Evolutionary conservation across 2,329 filamentous ascomycete genomes (phyloP).

Genomic region (Rhinocladiella mackenziei): DNA sequence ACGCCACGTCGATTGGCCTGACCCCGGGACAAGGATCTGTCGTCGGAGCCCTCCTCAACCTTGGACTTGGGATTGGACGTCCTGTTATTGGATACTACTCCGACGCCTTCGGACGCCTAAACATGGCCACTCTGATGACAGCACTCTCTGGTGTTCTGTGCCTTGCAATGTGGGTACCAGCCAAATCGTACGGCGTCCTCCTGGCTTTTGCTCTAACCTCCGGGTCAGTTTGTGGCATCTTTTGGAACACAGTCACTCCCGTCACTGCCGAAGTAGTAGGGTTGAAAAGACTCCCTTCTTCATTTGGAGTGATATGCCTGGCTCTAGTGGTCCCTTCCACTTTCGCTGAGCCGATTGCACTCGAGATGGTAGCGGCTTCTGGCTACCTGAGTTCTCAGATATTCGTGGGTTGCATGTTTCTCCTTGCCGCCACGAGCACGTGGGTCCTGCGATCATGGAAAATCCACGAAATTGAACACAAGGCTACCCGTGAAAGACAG

Average conservation of each 20-base stretch:
- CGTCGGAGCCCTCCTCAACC: slow-evolving; percentile 44
- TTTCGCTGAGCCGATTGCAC: slow-evolving; percentile 26
- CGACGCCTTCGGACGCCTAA: slow-evolving; percentile 43
- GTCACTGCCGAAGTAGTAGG: slow-evolving; percentile 24
- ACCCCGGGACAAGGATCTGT: slow-evolving; percentile 37
- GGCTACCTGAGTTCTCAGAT: slow-evolving; percentile 24
- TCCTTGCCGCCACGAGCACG: slow-evolving; percentile 18
- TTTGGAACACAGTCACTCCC: slow-evolving; percentile 14
- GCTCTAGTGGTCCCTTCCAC: slow-evolving; percentile 21
- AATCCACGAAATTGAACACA: slow-evolving; percentile 22
- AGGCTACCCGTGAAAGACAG: slow-evolving; percentile 10
- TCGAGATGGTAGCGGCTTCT: slow-evolving; percentile 21
- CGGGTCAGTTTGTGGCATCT: slow-evolving; percentile 46
- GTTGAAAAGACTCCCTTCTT: slow-evolving; percentile 22
- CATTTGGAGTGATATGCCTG: slow-evolving; percentile 24
- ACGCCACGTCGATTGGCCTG: slow-evolving; percentile 43
- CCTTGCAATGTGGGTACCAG: slow-evolving; percentile 47
- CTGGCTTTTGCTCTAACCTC: slow-evolving; percentile 43
- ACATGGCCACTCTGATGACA: slow-evolving; percentile 40
- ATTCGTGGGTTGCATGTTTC: slow-evolving; percentile 25
- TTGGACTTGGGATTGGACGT: slow-evolving; percentile 46
- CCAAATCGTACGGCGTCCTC: slow-evolving; percentile 40
- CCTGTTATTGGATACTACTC: slow-evolving; percentile 45
- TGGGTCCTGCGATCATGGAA: slow-evolving; percentile 26
- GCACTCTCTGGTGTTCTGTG: slow-evolving; percentile 38